Percentiles rank a stretch among this genome's conserved stretches.
Conservation (phyloP, 2,329 filamentous ascomycete species). For the Cercospora janseana region DNA sequence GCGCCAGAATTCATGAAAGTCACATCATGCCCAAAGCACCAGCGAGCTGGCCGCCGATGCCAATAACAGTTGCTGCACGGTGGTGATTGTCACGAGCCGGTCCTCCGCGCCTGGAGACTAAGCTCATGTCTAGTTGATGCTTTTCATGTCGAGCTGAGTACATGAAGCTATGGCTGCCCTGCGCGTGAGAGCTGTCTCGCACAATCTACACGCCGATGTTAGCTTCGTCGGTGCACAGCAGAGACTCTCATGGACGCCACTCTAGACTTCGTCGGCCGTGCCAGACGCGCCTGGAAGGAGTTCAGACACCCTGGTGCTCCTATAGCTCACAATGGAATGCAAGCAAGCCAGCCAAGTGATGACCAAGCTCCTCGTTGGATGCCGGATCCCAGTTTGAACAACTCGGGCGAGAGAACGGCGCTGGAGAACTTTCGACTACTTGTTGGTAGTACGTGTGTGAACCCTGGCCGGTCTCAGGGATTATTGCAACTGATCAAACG, state of each 20-base stretch:
- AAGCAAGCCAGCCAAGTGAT: background rate
- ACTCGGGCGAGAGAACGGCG: constrained; percentile 5
- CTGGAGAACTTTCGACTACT: constrained; percentile 23
- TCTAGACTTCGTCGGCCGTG: constrained; percentile 21
- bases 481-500: background rate
- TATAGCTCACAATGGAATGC: constrained; percentile 1
- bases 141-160: constrained; percentile 1
- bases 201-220: background rate
- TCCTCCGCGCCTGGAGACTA: background rate
- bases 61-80: background rate
- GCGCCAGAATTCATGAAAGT: background rate
- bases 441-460: constrained; percentile 20
- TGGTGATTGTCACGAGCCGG: constrained; percentile 1
- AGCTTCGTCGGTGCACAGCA: background rate
- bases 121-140: background rate
- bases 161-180: constrained; percentile 4
- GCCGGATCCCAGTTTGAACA: constrained; percentile 10
- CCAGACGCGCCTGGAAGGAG: constrained; percentile 23
- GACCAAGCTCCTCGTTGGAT: constrained; percentile 4
- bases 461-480: background rate
- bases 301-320: constrained; percentile 18
- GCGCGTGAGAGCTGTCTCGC: background rate
- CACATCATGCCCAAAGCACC: background rate
- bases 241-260: constrained; percentile 20
- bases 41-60: background rate